Evolutionary conservation across 805 yeast genomes (phyloP), one percentile per base, ranked within the genome.

Genomic region (Sugiyamaella lignohabitans): DNA sequence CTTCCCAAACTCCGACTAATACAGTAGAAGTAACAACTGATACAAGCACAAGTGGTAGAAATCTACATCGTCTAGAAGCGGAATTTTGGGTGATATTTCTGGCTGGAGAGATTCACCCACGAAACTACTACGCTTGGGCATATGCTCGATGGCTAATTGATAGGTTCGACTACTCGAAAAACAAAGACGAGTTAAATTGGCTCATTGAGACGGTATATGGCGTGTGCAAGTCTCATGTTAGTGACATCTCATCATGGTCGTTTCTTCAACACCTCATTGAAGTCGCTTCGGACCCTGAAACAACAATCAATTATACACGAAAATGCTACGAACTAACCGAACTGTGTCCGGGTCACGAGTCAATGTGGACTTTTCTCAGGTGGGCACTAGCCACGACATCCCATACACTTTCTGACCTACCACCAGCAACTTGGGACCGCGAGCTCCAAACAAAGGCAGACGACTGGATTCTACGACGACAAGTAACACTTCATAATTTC

Each of bases 121-220:
- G 66, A 38, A 76, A 74, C 55, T 76, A 76, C 54, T 75, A 75
- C 46, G 76, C 79, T 0, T 67, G 74, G 68, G 55, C 61, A n/a
- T 62, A 67, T 48, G 61, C 72, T 3, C 59, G 72, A 23, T 60
- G 65, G 60, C 44, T 63, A 17, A 40, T 57, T 23, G 40, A 22
- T 35, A 39, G 29, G 11, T 45, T 47, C 43, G 30, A 30, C 11
- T 39, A 43, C 16, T 20, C 40, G 8, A 35, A 43, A 8, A 8
- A 27, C 14, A 27, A 27, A 8, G 32, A 27, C 8, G 38, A 21
- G 30, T 35, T 27, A 21, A 48, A n/a, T 22, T 23, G 41, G 59
- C 40, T 54, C 45, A 44, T 51, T 53, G 43, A 40, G 53, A 17
- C n/a, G 23, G 38, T 41, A 5, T 46, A 32, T 40, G 36, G 19